Conservation (phyloP, 73 alveolate genomes). For the Durusdinium trenchii region DNA sequence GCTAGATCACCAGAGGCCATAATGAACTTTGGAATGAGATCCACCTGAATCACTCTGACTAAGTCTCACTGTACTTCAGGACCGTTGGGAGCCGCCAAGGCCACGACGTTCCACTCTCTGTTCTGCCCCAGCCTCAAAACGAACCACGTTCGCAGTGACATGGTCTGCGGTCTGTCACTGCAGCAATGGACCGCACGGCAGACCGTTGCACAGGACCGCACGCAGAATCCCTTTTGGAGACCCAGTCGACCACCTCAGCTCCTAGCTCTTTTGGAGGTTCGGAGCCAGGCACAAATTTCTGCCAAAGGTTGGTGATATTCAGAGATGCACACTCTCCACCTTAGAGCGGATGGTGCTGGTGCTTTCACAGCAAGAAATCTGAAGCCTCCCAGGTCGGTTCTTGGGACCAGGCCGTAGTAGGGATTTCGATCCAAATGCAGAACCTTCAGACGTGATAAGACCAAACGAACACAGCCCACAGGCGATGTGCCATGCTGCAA, state of each 20-base stretch:
- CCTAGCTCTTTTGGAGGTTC: conserved; percentile 63
- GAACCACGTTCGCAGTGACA: neutral
- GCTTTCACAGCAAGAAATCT: neutral
- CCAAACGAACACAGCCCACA: neutral
- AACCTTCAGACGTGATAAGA: conserved; percentile 95
- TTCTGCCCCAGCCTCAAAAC: conserved; percentile 65
- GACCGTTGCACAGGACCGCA: too few relatives aligned
- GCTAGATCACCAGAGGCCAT: conserved; percentile 99
- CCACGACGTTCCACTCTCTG: conserved; percentile 72
- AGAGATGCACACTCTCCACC: conserved; percentile 96
- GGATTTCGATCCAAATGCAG: conserved; percentile 99
- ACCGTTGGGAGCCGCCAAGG: conserved; percentile 2
- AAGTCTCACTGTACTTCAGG: neutral
- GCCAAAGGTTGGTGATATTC: conserved; percentile 99
- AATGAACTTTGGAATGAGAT: conserved; percentile 99
- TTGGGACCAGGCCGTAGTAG: conserved; percentile 97
- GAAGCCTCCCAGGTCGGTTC: neutral
- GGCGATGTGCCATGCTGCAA: neutral
- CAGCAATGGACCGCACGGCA: too few relatives aligned
- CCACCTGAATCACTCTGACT: conserved; percentile 97
- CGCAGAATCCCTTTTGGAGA: too few relatives aligned
- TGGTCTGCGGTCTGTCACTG: neutral
- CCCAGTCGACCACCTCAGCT: neutral
- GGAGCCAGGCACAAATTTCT: conserved; percentile 98
- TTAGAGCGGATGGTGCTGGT: neutral